phyloP scores from a whole-genome alignment of 768 basidiomycete genomes.

The Lactarius pseudohatsudake region DNA sequence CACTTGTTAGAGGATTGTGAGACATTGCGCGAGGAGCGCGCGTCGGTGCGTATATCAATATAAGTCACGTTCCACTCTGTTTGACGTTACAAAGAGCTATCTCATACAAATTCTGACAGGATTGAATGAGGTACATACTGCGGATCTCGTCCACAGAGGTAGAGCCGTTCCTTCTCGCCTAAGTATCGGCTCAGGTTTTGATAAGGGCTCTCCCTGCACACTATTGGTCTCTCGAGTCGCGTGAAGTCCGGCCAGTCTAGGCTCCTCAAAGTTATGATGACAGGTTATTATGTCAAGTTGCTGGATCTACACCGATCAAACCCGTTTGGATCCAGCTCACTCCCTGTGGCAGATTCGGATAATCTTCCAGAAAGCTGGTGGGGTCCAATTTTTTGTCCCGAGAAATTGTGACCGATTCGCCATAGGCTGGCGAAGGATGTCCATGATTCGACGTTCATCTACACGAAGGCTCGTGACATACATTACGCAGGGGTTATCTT shows the following conservation, averaged over 20 bases:
- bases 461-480: conserved; percentile 78
- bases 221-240: conserved; percentile 59
- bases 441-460: conserved; percentile 73
- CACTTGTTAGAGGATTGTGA: conserved; percentile 79
- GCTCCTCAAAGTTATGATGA: conserved; percentile 71
- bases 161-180: conserved; percentile 6
- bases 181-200: conserved; percentile 7
- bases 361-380: conserved; percentile 48
- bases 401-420: conserved; percentile 9
- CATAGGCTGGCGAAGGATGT: conserved; percentile 75
- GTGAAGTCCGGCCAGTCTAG: conserved; percentile 55
- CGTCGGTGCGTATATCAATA: conserved; percentile 47
- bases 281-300: conserved; percentile 68
- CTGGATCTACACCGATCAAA: conserved; percentile 85
- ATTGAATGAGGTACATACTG: conserved; percentile 63
- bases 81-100: conserved; percentile 55
- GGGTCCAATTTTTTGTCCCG: conserved; percentile 30
- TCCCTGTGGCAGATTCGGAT: conserved; percentile 32
- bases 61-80: conserved; percentile 1
- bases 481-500: conserved; percentile 79
- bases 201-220: conserved; percentile 57
- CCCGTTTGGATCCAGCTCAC: conserved; percentile 52
- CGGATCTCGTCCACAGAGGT: conserved; percentile 72
- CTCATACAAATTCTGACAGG: conserved; percentile 70
- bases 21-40: conserved; percentile 68